Percentiles rank a stretch among this genome's conserved stretches.
These are phyloP conservation scores for Usnea hakonensis DNA, from an alignment of 495 filamentous ascomycete genomes.

Conservation along the genomic window DNA sequence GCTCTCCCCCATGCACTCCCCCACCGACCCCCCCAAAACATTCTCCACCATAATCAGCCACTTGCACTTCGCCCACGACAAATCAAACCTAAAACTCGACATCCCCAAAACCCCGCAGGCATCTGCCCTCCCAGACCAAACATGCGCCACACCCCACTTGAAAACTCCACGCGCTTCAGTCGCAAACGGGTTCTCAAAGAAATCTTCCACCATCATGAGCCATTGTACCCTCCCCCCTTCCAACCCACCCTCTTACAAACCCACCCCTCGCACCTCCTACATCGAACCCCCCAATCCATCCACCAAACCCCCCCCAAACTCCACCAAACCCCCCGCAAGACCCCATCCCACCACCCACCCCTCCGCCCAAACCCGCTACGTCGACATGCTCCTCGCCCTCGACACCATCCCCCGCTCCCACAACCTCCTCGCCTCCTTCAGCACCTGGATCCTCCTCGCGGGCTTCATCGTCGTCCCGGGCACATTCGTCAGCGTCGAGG, in stretches of 20 bases:
- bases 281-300: not conserved
- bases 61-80: not conserved
- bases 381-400: slow-evolving; percentile 28
- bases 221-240: not conserved
- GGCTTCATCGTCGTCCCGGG: slow-evolving; percentile 34
- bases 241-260: not conserved
- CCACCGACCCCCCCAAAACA: not conserved
- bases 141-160: not conserved
- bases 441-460: slow-evolving; percentile 32
- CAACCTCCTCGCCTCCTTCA: slow-evolving; percentile 29
- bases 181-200: not conserved
- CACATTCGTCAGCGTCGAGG: slow-evolving; percentile 31
- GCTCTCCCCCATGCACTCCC: not conserved
- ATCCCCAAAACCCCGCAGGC: not conserved
- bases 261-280: not conserved
- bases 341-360: not conserved
- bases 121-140: not conserved
- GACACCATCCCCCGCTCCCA: slow-evolving; percentile 26
- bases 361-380: slow-evolving; percentile 18
- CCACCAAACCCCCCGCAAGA: not conserved
- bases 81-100: not conserved
- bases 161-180: not conserved
- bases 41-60: not conserved
- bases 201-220: not conserved
- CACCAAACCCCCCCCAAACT: slow-evolving; percentile 15